phyloP scores from a whole-genome alignment of 2,329 filamentous ascomycete genomes.

The Fusarium sp. region DNA sequence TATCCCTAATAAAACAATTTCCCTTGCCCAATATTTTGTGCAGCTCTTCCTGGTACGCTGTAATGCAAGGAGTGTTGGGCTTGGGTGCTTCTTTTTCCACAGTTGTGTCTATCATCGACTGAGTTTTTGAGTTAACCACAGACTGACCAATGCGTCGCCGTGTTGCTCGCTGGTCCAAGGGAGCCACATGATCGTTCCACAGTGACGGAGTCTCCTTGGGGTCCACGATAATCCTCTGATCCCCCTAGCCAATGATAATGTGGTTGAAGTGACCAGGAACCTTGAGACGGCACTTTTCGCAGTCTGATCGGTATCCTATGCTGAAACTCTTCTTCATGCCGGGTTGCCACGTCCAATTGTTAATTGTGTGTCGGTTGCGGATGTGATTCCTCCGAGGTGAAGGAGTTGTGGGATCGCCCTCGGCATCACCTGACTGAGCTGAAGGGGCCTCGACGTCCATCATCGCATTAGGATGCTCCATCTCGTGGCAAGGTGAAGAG shows the following conservation, averaged over 20 bases:
- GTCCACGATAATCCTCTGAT: slow-evolving; percentile 44
- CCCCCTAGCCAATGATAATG: slow-evolving; percentile 73
- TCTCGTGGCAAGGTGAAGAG: slow-evolving; percentile 49
- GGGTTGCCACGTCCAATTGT: slow-evolving; percentile 70
- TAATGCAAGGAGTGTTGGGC: not conserved
- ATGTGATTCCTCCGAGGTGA: slow-evolving; percentile 68
- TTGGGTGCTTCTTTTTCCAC: not conserved
- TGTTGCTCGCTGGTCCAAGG: slow-evolving; percentile 36
- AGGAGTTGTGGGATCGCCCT: slow-evolving; percentile 55
- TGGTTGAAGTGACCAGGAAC: slow-evolving; percentile 86
- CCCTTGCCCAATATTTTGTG: not conserved
- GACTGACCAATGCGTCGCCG: slow-evolving; percentile 18
- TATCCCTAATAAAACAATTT: not conserved
- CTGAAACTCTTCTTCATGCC: slow-evolving; percentile 79
- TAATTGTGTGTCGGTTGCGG: slow-evolving; percentile 69
- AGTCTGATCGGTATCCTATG: slow-evolving; percentile 83
- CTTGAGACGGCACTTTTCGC: slow-evolving; percentile 80
- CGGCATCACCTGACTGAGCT: slow-evolving; percentile 43
- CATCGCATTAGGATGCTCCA: slow-evolving; percentile 55
- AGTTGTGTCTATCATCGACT: not conserved
- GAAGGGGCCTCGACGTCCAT: slow-evolving; percentile 51
- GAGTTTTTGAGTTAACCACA: not conserved
- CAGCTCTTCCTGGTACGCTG: not conserved
- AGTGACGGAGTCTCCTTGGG: slow-evolving; percentile 32
- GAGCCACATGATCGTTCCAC: slow-evolving; percentile 44